A percentile compares a stretch with the other conserved stretches of the same genome.
These are phyloP conservation scores for Lasiosphaeris hirsuta DNA, from an alignment of 495 filamentous ascomycete species.

Conservation along the genomic window DNA sequence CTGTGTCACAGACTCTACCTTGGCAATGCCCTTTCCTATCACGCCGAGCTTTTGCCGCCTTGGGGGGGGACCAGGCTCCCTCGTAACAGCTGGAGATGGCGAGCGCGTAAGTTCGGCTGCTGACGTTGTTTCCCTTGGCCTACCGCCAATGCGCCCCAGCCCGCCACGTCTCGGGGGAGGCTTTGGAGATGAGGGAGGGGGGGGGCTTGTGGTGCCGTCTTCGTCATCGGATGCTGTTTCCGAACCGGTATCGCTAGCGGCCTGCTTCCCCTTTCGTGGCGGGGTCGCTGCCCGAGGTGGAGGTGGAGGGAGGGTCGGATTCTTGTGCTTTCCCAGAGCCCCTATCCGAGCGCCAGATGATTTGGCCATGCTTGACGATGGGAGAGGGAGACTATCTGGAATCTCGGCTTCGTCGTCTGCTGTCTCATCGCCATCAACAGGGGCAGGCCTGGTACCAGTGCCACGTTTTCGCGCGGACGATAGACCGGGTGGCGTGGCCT, in stretches of 20 bases:
- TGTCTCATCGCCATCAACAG: slow-evolving; percentile 31
- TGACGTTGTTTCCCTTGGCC: slow-evolving; percentile 8
- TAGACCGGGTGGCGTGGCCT: slow-evolving; percentile 41
- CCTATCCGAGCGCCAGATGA: slow-evolving; percentile 22
- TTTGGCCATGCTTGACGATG: not conserved
- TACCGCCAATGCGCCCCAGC: slow-evolving; percentile 45
- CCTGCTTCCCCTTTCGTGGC: not conserved
- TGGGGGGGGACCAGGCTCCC: slow-evolving; percentile 7
- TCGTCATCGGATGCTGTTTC: slow-evolving; percentile 43
- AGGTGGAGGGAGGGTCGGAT: slow-evolving; percentile 13
- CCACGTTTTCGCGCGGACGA: slow-evolving; percentile 17
- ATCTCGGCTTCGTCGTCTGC: slow-evolving; percentile 34
- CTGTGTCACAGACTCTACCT: slow-evolving; percentile 13
- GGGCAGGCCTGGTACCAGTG: slow-evolving; percentile 3
- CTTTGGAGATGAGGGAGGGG: slow-evolving; percentile 17
- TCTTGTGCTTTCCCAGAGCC: slow-evolving; percentile 26
- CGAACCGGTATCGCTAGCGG: slow-evolving; percentile 16
- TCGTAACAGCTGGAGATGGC: slow-evolving; percentile 14
- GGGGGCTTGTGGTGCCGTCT: slow-evolving; percentile 7
- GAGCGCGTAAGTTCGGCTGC: slow-evolving; percentile 12
- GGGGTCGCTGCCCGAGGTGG: slow-evolving; percentile 11
- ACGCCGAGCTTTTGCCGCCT: slow-evolving; percentile 32
- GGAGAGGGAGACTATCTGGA: slow-evolving; percentile 13
- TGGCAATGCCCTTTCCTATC: slow-evolving; percentile 31
- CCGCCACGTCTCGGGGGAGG: slow-evolving; percentile 24